Evolutionary conservation across 768 basidiomycete species (phyloP).

Genomic region (Termitomyces bulborhizus): DNA sequence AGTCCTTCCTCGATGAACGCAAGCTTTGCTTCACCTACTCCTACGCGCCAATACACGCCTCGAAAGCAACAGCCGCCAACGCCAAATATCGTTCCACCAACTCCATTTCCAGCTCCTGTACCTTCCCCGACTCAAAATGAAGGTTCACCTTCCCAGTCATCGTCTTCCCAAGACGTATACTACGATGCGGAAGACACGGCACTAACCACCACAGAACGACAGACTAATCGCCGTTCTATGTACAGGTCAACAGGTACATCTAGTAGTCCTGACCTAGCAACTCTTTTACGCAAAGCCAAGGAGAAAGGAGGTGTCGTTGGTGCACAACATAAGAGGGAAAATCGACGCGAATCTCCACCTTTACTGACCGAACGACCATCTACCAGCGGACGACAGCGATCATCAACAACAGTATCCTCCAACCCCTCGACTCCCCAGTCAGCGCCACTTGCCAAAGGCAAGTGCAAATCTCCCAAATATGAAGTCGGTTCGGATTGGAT

Average conservation of each 20-base stretch:
- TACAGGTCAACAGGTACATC: constrained; percentile 87
- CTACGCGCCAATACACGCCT: constrained; percentile 27
- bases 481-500: constrained; percentile 36
- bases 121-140: constrained; percentile 25
- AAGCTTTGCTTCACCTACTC: constrained; percentile 35
- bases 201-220: constrained; percentile 39
- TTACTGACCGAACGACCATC: constrained; percentile 30
- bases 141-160: constrained; percentile 37
- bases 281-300: constrained; percentile 78
- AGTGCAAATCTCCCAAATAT: constrained; percentile 16
- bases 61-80: constrained; percentile 45
- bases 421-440: constrained; percentile 19
- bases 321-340: constrained; percentile 24
- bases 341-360: constrained; percentile 35
- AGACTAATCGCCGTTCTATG: constrained; percentile 76
- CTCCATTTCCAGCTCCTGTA: constrained; percentile 44
- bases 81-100: constrained; percentile 61
- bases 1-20: constrained; percentile 33
- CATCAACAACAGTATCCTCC: constrained; percentile 33
- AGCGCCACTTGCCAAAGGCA: constrained; percentile 30
- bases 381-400: constrained; percentile 29
- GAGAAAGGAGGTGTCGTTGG: constrained; percentile 48
- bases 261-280: constrained; percentile 88
- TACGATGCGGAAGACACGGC: constrained; percentile 54
- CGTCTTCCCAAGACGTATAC: constrained; percentile 53